These are phyloP conservation scores for Dissophora ornata DNA, from an alignment of 192 early-diverging fungal genomes.

Conservation along the genomic window DNA sequence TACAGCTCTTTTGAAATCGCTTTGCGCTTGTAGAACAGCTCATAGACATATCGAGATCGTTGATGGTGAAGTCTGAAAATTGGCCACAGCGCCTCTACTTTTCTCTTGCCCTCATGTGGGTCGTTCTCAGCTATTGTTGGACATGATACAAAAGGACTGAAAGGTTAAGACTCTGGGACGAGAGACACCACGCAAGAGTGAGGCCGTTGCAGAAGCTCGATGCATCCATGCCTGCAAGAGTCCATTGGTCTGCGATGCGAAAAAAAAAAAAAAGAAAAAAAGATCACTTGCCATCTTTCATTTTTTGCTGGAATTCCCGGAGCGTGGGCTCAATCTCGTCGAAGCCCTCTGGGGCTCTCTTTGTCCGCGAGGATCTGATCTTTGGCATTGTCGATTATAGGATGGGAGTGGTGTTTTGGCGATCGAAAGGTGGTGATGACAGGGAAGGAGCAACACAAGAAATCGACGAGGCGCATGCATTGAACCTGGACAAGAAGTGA, in stretches of 20 bases:
- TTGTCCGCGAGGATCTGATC: slow-evolving; percentile 79
- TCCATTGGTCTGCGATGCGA: not conserved
- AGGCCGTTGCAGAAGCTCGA: no score
- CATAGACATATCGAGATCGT: slow-evolving; percentile 95
- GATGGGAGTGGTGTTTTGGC: not conserved
- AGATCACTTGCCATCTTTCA: slow-evolving; percentile 86
- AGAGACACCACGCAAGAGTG: not conserved
- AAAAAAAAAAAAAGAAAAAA: not conserved
- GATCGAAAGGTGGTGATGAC: not conserved
- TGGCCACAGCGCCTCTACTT: slow-evolving; percentile 91
- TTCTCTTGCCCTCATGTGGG: slow-evolving; percentile 91
- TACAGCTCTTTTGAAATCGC: slow-evolving; percentile 94
- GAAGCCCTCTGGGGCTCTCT: slow-evolving; percentile 93
- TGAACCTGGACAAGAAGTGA: no score
- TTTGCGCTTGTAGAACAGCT: slow-evolving; percentile 95
- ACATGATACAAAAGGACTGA: not conserved
- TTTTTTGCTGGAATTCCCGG: slow-evolving; percentile 88
- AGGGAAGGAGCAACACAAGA: not conserved
- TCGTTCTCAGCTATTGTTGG: slow-evolving; percentile 88
- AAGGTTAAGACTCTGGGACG: not conserved
- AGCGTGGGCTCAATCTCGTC: slow-evolving; percentile 96
- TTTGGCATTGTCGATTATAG: slow-evolving; percentile 70
- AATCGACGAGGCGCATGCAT: no score
- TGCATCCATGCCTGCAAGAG: no score
- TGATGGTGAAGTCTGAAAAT: slow-evolving; percentile 98